Evolutionary conservation across 75 land plant species (phyloP).

Genomic region (Cupressus sempervirens): DNA sequence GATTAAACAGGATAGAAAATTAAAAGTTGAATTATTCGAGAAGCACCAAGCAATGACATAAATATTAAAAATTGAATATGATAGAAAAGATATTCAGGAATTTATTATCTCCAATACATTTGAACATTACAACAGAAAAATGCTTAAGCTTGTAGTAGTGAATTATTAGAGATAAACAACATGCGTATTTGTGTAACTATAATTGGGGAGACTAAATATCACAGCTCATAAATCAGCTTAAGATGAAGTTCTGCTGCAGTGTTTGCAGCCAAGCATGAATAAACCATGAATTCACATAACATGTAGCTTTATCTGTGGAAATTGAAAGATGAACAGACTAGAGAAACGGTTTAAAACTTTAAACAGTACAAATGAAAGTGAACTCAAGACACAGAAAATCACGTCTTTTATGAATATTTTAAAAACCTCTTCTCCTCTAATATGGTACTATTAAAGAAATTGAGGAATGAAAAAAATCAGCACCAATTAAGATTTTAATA

Average conservation of each 20-base stretch:
- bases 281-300: neutral
- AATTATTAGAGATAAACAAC: neutral
- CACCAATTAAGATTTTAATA: too few species aligned
- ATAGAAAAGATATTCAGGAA: neutral
- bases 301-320: too few species aligned
- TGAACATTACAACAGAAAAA: conserved; percentile 1
- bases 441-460: too few species aligned
- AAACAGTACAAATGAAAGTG: too few species aligned
- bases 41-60: neutral
- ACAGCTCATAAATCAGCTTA: neutral
- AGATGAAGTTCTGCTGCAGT: conserved; percentile 5
- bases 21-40: neutral
- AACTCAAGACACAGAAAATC: too few species aligned
- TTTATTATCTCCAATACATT: neutral
- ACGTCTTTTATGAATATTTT: too few species aligned
- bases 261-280: neutral
- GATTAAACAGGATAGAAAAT: neutral
- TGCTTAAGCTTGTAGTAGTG: neutral
- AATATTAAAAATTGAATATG: neutral
- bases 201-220: neutral
- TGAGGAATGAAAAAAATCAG: too few species aligned
- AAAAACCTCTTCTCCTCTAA: too few species aligned
- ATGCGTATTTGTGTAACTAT: conserved; percentile 1
- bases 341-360: too few species aligned
- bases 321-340: too few species aligned